These are phyloP conservation scores for Cucumis hystrix DNA, from an alignment of 306 rosid species.

Conservation along the genomic window DNA sequence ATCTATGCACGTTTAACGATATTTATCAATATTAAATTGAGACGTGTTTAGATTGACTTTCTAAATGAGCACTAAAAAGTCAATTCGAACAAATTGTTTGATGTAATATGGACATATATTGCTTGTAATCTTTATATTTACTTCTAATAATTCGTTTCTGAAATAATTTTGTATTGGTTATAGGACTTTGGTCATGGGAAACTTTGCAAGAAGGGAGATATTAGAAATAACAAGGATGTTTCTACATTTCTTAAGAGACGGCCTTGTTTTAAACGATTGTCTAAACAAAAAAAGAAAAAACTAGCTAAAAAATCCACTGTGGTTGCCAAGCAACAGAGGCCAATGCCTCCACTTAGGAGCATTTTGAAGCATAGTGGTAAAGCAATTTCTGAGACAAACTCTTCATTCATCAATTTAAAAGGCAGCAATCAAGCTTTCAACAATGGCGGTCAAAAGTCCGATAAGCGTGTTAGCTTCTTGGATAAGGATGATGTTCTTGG, in stretches of 20 bases:
- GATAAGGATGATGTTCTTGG: slow-evolving; percentile 38
- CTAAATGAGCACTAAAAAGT: too few species aligned
- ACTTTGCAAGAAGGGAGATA: background rate
- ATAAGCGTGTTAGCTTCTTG: slow-evolving; percentile 42
- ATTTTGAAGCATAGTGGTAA: slow-evolving; percentile 39
- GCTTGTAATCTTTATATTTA: background rate
- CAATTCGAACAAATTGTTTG: background rate
- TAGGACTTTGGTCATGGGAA: background rate
- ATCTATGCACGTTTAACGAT: background rate
- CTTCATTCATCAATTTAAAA: slow-evolving; percentile 20
- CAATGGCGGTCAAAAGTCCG: slow-evolving; percentile 19
- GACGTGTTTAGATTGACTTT: too few species aligned
- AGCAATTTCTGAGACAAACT: slow-evolving; percentile 25
- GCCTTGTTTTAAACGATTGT: slow-evolving; percentile 17
- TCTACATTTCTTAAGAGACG: slow-evolving; percentile 30
- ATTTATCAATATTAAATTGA: too few species aligned
- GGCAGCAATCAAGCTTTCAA: slow-evolving; percentile 25
- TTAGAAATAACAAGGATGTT: slow-evolving; percentile 20
- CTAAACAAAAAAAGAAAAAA: slow-evolving; percentile 29
- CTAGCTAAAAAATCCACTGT: slow-evolving; percentile 15
- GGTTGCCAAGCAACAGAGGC: slow-evolving; percentile 22
- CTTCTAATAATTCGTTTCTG: background rate
- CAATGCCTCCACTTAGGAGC: slow-evolving; percentile 32
- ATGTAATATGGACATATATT: background rate
- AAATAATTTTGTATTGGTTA: background rate